A percentile compares a stretch with the other conserved stretches of the same genome.
Conservation (phyloP, 441 rosid genomes). For the Biscutella auriculata region DNA sequence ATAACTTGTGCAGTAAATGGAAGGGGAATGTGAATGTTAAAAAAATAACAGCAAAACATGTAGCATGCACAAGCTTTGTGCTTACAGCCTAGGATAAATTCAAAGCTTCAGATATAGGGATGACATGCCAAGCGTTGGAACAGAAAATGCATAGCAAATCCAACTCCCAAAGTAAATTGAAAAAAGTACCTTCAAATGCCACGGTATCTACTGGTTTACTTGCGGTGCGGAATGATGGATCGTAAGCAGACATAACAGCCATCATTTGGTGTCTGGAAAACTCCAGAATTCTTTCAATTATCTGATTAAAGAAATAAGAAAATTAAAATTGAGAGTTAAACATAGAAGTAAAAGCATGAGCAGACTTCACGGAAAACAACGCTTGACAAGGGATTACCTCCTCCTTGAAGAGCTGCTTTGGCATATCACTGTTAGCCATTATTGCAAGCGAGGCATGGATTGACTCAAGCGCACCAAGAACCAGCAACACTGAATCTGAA, state of each 20-base stretch:
- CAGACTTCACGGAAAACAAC: conserved; percentile 7
- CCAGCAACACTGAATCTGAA: conserved; percentile 50
- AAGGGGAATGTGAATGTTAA: neutral
- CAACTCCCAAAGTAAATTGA: conserved; percentile 12
- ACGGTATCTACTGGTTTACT: conserved; percentile 74
- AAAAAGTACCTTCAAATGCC: conserved; percentile 59
- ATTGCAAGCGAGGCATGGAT: conserved; percentile 86
- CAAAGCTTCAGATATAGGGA: neutral
- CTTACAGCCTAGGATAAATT: neutral
- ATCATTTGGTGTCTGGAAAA: conserved; percentile 83
- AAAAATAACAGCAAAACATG: neutral
- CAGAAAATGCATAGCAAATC: conserved; percentile 1
- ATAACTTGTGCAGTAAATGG: neutral
- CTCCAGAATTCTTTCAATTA: conserved; percentile 93
- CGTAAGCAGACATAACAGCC: conserved; percentile 85
- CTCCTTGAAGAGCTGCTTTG: conserved; percentile 90
- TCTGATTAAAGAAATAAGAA: conserved; percentile 33
- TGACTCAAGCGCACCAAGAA: conserved; percentile 86
- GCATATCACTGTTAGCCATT: conserved; percentile 85
- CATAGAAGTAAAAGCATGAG: neutral
- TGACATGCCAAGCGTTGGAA: neutral
- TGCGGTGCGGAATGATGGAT: conserved; percentile 76
- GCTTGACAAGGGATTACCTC: conserved; percentile 47
- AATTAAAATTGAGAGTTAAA: neutral
- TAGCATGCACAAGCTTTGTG: neutral